These are phyloP conservation scores for Graphium sp. DNA, from an alignment of 2,329 filamentous ascomycete genomes.

Conservation along the genomic window DNA sequence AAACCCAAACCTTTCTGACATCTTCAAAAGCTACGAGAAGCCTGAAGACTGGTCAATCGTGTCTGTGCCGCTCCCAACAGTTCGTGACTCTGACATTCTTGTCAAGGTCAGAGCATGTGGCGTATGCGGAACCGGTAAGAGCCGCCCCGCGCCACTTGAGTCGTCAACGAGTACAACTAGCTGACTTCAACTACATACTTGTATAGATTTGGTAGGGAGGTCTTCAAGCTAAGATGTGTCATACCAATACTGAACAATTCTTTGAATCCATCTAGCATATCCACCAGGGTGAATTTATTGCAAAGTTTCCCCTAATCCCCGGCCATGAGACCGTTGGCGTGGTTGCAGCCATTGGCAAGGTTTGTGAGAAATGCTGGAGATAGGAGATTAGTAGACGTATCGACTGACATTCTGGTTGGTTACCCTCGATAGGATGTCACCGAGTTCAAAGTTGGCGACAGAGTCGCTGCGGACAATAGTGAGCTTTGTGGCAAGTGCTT, in stretches of 20 bases:
- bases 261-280: conserved; percentile 33
- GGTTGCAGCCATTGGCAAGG: conserved; percentile 37
- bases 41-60: conserved; percentile 44
- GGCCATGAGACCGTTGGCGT: conserved; percentile 54
- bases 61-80: conserved; percentile 40
- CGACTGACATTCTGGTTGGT: too few relatives aligned
- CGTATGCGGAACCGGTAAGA: conserved; percentile 38
- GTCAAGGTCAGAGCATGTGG: conserved; percentile 42
- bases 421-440: conserved; percentile 39
- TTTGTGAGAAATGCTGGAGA: too few relatives aligned
- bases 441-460: conserved; percentile 42
- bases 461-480: conserved; percentile 46
- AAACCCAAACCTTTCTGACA: too few relatives aligned
- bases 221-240: conserved; percentile 1
- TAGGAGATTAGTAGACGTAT: too few relatives aligned
- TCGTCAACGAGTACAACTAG: conserved; percentile 1
- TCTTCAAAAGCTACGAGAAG: conserved; percentile 38
- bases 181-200: conserved; percentile 8
- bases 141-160: background rate
- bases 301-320: conserved; percentile 47
- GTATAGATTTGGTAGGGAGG: conserved; percentile 19
- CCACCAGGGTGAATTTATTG: conserved; percentile 51
- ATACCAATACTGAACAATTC: background rate
- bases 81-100: conserved; percentile 38
- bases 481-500: conserved; percentile 57